Percentiles rank a stretch among this genome's conserved stretches.
Conservation (phyloP, 805 yeast species). For the Hanseniaspora guilliermondii region DNA sequence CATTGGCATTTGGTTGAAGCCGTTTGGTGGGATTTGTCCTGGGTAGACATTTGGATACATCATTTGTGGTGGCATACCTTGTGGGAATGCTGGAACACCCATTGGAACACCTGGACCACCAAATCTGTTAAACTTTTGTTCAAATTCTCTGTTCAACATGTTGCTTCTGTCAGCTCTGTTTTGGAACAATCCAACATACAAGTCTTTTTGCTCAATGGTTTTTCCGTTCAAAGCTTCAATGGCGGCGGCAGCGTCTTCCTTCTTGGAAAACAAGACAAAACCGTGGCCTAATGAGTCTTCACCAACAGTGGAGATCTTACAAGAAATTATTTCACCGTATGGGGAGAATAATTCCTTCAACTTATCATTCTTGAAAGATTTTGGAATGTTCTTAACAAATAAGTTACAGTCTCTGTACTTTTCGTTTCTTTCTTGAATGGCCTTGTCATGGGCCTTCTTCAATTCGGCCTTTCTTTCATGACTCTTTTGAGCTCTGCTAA, state of each 20-base stretch:
- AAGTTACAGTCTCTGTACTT: slow-evolving; percentile 97
- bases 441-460: slow-evolving; percentile 85
- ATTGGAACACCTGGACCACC: slow-evolving; percentile 49
- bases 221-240: slow-evolving; percentile 97
- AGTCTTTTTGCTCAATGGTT: slow-evolving; percentile 87
- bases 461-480: slow-evolving; percentile 93
- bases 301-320: slow-evolving; percentile 89
- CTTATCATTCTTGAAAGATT: slow-evolving; percentile 78
- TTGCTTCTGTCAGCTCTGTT: slow-evolving; percentile 95
- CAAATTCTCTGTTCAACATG: slow-evolving; percentile 94
- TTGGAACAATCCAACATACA: slow-evolving; percentile 97
- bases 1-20: slow-evolving; percentile 35
- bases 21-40: slow-evolving; percentile 20
- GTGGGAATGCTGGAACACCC: slow-evolving; percentile 36
- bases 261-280: slow-evolving; percentile 91
- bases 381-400: slow-evolving; percentile 93
- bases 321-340: slow-evolving; percentile 90
- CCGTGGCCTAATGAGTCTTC: slow-evolving; percentile 98
- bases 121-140: slow-evolving; percentile 75
- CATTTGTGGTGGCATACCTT: slow-evolving; percentile 32
- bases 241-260: slow-evolving; percentile 98
- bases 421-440: slow-evolving; percentile 78
- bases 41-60: slow-evolving; percentile 55
- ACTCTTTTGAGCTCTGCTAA: slow-evolving; percentile 99
- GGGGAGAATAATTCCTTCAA: slow-evolving; percentile 85